Conservation (phyloP, 441 rosid species). For the Kokia cookei region DNA sequence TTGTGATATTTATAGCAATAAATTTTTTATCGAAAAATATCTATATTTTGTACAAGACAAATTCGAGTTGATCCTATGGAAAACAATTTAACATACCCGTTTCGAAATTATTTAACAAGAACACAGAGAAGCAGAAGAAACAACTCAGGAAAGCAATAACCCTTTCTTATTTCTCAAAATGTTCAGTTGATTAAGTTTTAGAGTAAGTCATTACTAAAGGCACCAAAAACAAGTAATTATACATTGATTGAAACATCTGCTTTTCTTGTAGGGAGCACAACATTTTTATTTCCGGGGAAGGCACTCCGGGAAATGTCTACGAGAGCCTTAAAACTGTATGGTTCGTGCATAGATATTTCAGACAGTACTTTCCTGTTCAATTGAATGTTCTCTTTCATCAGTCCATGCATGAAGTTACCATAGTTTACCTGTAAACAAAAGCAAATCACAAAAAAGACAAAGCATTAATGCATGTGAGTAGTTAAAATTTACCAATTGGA, state of each 20-base stretch:
- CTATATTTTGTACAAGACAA: too few relatives aligned
- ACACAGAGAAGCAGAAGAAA: neutral
- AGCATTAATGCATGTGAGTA: neutral
- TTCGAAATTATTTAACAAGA: neutral
- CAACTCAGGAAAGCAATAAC: neutral
- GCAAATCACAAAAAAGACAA: neutral
- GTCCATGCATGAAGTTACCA: constrained; percentile 87
- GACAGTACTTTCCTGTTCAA: constrained; percentile 81
- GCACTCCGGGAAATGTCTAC: constrained; percentile 57
- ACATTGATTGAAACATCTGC: constrained; percentile 37
- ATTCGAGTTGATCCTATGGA: too few relatives aligned
- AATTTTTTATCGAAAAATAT: rapidly evolving
- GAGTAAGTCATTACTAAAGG: neutral
- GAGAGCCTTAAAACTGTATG: constrained; percentile 81
- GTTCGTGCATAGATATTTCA: constrained; percentile 86
- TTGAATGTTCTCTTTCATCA: constrained; percentile 88
- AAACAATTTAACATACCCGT: too few relatives aligned
- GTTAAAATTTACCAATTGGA: too few relatives aligned
- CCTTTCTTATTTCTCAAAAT: neutral
- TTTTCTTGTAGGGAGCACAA: constrained; percentile 53
- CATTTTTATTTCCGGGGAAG: constrained; percentile 72
- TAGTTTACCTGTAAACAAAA: constrained; percentile 52
- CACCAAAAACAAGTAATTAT: constrained; percentile 5
- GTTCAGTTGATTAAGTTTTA: neutral
- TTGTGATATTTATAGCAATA: too few relatives aligned